A percentile compares a stretch with the other conserved stretches of the same genome.
Evolutionary conservation across 345 rosid genomes (phyloP).

Genomic region (Salix suchowensis): DNA sequence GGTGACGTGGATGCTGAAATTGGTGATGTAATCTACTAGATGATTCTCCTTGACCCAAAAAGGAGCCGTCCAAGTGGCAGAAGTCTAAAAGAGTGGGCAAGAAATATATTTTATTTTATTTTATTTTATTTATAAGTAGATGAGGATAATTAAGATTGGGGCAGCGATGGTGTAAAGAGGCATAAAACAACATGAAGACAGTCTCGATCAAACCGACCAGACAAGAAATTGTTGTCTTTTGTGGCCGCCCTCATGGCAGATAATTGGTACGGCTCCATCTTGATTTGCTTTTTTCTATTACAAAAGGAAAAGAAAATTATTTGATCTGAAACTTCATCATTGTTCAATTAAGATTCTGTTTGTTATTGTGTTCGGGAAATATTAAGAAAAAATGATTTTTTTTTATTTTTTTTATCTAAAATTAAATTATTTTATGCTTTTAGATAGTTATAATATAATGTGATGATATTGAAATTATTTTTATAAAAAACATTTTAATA

Average conservation of each 20-base stretch:
- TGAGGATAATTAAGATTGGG: too few relatives aligned
- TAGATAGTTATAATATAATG: too few relatives aligned
- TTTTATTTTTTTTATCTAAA: too few relatives aligned
- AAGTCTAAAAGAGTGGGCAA: conserved; percentile 4
- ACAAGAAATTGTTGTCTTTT: conserved; percentile 26
- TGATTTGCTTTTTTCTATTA: not conserved
- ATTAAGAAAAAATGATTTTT: too few relatives aligned
- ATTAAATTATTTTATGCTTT: too few relatives aligned
- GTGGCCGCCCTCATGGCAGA: conserved; percentile 39
- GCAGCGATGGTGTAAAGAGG: conserved; percentile 6
- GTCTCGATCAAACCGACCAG: conserved; percentile 50
- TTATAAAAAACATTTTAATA: too few relatives aligned
- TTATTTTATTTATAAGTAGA: too few relatives aligned
- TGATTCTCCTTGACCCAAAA: not conserved
- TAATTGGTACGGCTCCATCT: conserved; percentile 15
- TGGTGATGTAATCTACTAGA: not conserved
- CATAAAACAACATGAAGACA: conserved; percentile 8
- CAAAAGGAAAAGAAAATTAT: not conserved
- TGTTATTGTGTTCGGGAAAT: too few relatives aligned
- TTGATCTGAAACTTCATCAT: not conserved
- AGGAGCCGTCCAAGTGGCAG: conserved; percentile 9
- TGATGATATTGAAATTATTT: too few relatives aligned
- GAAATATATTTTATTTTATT: not conserved
- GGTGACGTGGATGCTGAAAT: conserved; percentile 19
- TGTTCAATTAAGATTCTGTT: too few relatives aligned